phyloP scores from a whole-genome alignment of 2,329 filamentous ascomycete genomes.

The Calonectria hongkongensis region DNA sequence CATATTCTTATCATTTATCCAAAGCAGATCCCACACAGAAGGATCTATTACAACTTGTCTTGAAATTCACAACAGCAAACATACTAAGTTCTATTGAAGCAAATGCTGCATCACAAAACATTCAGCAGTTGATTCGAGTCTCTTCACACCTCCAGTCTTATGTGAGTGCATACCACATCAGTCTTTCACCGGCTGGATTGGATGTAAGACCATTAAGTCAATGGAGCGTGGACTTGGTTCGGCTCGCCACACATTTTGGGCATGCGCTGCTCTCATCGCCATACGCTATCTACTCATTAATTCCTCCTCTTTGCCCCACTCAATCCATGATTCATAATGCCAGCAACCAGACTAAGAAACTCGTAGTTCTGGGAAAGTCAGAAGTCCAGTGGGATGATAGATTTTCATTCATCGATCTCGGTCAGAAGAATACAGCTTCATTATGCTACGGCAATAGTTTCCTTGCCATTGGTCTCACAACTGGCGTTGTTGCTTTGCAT shows the following conservation, averaged over 20 bases:
- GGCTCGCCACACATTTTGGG: slow-evolving; percentile 57
- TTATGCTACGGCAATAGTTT: slow-evolving; percentile 55
- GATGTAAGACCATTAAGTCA: slow-evolving; percentile 47
- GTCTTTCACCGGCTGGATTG: slow-evolving; percentile 44
- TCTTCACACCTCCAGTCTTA: slow-evolving; percentile 49
- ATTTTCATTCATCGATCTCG: slow-evolving; percentile 55
- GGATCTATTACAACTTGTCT: slow-evolving; percentile 52
- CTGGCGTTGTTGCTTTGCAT: slow-evolving; percentile 51
- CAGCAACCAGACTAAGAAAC: slow-evolving; percentile 29
- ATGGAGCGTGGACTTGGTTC: slow-evolving; percentile 58
- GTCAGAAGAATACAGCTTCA: slow-evolving; percentile 46
- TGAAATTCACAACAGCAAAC: slow-evolving; percentile 58
- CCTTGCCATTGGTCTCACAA: slow-evolving; percentile 53
- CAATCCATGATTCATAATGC: slow-evolving; percentile 52
- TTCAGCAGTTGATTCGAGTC: slow-evolving; percentile 41
- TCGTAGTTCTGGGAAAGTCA: slow-evolving; percentile 51
- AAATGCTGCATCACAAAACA: slow-evolving; percentile 38
- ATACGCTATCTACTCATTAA: slow-evolving; percentile 56
- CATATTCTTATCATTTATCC: slow-evolving; percentile 60
- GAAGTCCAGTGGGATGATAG: slow-evolving; percentile 58
- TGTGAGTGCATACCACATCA: slow-evolving; percentile 39
- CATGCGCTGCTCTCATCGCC: slow-evolving; percentile 54
- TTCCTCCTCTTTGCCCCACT: slow-evolving; percentile 58
- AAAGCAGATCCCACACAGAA: slow-evolving; percentile 46
- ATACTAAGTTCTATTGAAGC: slow-evolving; percentile 62